Evolutionary conservation across 257 asterid species (phyloP), one percentile per base, ranked within the genome.

Genomic region (Apocynum venetum): DNA sequence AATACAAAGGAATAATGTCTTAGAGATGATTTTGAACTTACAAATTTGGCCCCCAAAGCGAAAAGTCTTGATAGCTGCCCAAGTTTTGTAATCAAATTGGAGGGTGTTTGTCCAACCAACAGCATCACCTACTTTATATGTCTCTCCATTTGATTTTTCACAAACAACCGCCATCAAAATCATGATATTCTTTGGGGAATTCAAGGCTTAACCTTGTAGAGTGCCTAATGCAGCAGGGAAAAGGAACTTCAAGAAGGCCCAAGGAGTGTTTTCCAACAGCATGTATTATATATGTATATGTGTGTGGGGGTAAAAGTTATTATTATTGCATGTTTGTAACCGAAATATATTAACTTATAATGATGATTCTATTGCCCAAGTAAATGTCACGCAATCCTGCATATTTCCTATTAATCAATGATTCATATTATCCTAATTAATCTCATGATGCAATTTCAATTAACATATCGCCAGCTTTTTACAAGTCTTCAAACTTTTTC

Each of bases 41-140:
- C 91, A 47, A 25, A 91, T 73, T 47, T 77, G 76, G 79, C 88
- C 94, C 5, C 91, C 90, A 8, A 91, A 81, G 19, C 1, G 77
- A 60, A 89, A 91, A 17, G 8, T 44, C 40, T 84, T 87, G 6
- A 86, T 68, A 35, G 89, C 76, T 72, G 96, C 70, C 96, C 93
- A 89, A 61, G 77, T 76, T 74, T 82, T 82, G 91, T 85, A 91
- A 74, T 47, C 80, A 15, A 72, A 73, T 31, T 70, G 64, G 52
- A 72, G 71, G 44, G 19, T 6, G 31, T 40, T 76, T n/a, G 81
- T 85, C 93, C 96, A 91, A 52, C 91, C 91, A 35, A 79, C 56
- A 2, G 81, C 73, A 0, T 67, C 96, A 17, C 93, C 93, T 61
- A 89, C 91, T 64, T 43, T 83, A 73, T 91, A 86, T 3, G 85